Evolutionary conservation across 1,139 yeast genomes (phyloP), one percentile per base, ranked within the genome.

Genomic region (Taphrina communis): DNA sequence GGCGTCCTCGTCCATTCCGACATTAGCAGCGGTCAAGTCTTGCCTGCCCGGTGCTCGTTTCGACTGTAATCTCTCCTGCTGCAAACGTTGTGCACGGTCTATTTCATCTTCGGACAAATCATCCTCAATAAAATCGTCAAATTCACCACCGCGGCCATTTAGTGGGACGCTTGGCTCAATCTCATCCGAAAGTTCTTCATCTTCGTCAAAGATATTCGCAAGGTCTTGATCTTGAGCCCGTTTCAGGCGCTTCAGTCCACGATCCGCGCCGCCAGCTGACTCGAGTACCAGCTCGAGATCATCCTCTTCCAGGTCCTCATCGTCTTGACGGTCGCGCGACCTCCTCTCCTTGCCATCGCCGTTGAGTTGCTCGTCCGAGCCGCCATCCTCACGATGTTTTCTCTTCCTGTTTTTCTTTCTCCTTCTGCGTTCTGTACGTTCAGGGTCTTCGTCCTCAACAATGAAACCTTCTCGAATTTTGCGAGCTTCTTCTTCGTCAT

Each of bases 61-160:
- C 14, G 50, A 25, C 19, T 58, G 60, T 21, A 44, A 19, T 5
- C 67, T 53, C 36, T 63, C 67, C 25, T 50, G 63, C 17, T 80
- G 71, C 76, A 77, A 63, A 77, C 75, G 70, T 79, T 70, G 70
- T 35, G 65, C 72, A 21, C 69, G 48, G 71, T 69, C 59, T 73
- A 91, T 97, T 73, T 91, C 97, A 75, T 92, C 97, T 3, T 96
- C 90, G 76, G 89, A 89, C 77, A 93, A 97, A 77, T 94, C 99
- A 72, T 94, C 98, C 78, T 93, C 99, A 74, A 94, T 94, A 80
- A 94, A 94, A 77, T 93, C 99, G 76, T 92, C 99, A 75, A 94
- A 88, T 77, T 94, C 99, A 76, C 92, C 96, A 74, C 74, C 71
- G 36, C 75, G 66, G 11, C 73, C 77, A 78, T 14, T 77, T 83